These are phyloP conservation scores for Hyphodiscus hymeniophilus DNA, from an alignment of 495 filamentous ascomycete species.

Conservation along the genomic window DNA sequence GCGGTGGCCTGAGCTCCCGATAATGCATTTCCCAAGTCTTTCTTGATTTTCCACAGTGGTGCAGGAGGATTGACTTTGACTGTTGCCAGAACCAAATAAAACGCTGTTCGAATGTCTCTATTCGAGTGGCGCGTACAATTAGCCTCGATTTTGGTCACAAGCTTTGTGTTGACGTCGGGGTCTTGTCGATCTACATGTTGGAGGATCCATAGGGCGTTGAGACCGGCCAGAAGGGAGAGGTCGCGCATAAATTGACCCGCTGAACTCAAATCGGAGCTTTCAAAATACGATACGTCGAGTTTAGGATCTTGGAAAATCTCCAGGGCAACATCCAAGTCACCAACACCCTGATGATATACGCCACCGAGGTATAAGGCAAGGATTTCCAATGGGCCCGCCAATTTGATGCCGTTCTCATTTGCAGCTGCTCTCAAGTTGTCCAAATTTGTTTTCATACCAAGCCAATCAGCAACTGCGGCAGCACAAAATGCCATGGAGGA, in stretches of 20 bases:
- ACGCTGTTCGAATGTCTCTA: conserved; percentile 67
- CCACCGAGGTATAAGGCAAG: conserved; percentile 62
- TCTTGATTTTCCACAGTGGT: conserved; percentile 65
- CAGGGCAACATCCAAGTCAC: conserved; percentile 58
- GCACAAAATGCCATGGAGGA: conserved; percentile 38
- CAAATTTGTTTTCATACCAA: conserved; percentile 34
- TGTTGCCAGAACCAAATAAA: conserved; percentile 67
- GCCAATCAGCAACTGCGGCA: conserved; percentile 37
- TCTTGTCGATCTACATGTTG: conserved; percentile 50
- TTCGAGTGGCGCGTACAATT: conserved; percentile 61
- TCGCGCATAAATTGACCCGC: conserved; percentile 56
- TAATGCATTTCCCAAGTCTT: conserved; percentile 58
- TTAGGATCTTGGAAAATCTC: conserved; percentile 51
- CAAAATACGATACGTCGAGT: conserved; percentile 38
- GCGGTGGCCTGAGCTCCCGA: conserved; percentile 32
- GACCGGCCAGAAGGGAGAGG: conserved; percentile 63
- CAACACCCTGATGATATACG: conserved; percentile 70
- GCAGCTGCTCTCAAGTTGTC: conserved; percentile 28
- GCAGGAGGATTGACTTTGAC: conserved; percentile 43
- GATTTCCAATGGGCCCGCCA: conserved; percentile 26
- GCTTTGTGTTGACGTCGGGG: conserved; percentile 35
- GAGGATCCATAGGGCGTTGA: conserved; percentile 80
- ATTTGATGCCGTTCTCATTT: conserved; percentile 22
- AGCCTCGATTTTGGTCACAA: conserved; percentile 58
- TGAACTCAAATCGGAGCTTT: conserved; percentile 25